Evolutionary conservation across 192 early-diverging fungal species (phyloP).

Genomic region (Dispira simplex): DNA sequence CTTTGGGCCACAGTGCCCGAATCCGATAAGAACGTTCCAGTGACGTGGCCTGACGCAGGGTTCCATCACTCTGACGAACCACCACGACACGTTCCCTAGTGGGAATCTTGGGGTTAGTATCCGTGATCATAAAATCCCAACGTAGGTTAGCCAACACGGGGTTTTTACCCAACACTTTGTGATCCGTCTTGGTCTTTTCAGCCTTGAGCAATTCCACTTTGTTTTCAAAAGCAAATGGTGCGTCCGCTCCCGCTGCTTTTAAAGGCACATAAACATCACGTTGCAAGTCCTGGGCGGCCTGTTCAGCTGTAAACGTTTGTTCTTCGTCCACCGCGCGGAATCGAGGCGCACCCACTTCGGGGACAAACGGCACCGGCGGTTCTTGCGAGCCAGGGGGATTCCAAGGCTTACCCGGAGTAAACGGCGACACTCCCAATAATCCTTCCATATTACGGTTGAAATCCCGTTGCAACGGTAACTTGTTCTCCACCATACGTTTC

Average conservation of each 20-base stretch:
- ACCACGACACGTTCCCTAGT: conserved; percentile 32
- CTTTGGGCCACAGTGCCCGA: conserved; percentile 6
- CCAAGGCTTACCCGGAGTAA: neutral
- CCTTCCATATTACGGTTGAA: conserved; percentile 73
- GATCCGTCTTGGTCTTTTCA: neutral
- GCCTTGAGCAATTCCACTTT: conserved; percentile 13
- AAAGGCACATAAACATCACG: conserved; percentile 26
- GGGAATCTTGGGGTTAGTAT: conserved; percentile 27
- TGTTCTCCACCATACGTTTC: conserved; percentile 48
- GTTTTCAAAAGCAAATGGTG: conserved; percentile 13
- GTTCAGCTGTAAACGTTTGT: conserved; percentile 45
- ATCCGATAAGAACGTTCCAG: conserved; percentile 3
- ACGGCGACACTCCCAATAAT: conserved; percentile 41
- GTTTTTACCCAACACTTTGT: conserved; percentile 21
- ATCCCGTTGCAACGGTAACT: conserved; percentile 41
- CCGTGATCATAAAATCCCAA: conserved; percentile 43
- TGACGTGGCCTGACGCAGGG: conserved; percentile 22
- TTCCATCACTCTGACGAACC: conserved; percentile 41
- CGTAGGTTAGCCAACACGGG: conserved; percentile 20
- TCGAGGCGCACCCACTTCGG: conserved; percentile 49
- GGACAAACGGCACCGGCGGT: conserved; percentile 7
- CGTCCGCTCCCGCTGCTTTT: conserved; percentile 14
- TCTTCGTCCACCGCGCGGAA: conserved; percentile 77
- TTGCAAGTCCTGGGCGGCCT: conserved; percentile 67
- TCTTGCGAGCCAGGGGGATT: neutral